phyloP scores from a whole-genome alignment of 805 yeast genomes.

The Teunomyces stri region DNA sequence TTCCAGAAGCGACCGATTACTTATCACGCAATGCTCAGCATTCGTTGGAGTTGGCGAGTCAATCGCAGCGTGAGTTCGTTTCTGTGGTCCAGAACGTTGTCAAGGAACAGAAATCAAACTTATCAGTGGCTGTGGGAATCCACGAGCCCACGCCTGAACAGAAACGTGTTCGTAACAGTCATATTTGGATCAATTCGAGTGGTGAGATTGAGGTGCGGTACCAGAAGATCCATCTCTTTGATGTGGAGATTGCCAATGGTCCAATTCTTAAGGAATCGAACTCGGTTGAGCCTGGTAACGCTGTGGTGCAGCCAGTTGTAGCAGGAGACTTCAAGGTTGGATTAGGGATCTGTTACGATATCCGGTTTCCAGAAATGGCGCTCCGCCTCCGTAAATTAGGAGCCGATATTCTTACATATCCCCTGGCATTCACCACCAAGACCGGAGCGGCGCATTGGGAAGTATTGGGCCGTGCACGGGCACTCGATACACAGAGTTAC shows the following conservation, averaged over 20 bases:
- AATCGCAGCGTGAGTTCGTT: conserved; percentile 37
- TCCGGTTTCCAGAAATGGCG: conserved; percentile 82
- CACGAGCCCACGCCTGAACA: conserved; percentile 65
- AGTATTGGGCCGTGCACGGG: conserved; percentile 73
- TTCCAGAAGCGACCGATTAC: conserved; percentile 95
- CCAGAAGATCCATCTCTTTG: conserved; percentile 86
- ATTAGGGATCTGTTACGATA: conserved; percentile 77
- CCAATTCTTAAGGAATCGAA: conserved; percentile 76
- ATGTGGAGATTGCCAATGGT: conserved; percentile 79
- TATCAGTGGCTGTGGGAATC: conserved; percentile 80
- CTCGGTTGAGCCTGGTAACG: conserved; percentile 76
- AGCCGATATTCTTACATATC: conserved; percentile 75
- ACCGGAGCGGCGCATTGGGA: conserved; percentile 95
- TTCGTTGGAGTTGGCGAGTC: conserved; percentile 56
- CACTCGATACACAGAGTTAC: conserved; percentile 83
- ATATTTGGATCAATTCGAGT: conserved; percentile 62
- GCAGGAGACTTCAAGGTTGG: conserved; percentile 58
- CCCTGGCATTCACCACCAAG: conserved; percentile 89
- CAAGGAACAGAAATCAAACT: conserved; percentile 29
- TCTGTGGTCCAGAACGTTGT: conserved; percentile 48
- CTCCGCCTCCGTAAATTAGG: conserved; percentile 61
- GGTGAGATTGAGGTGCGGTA: conserved; percentile 72
- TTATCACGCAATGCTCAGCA: conserved; percentile 68
- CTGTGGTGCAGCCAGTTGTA: conserved; percentile 52
- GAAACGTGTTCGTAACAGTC: conserved; percentile 50